Evolutionary conservation across 768 basidiomycete genomes (phyloP).

Genomic region (Lactifluus volemus): DNA sequence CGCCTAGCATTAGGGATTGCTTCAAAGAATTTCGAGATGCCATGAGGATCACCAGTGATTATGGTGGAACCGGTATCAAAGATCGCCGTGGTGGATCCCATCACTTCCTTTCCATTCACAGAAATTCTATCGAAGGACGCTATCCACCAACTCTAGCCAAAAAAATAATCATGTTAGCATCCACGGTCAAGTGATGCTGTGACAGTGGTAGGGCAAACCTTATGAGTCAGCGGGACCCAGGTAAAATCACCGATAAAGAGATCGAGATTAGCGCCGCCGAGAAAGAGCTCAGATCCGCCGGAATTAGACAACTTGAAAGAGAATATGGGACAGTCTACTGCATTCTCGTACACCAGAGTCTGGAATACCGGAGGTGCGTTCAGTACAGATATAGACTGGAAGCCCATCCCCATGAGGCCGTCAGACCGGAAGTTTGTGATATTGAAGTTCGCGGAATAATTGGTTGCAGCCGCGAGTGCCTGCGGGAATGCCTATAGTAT

Average conservation of each 20-base stretch:
- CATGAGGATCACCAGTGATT: conserved; percentile 20
- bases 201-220: background rate
- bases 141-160: conserved; percentile 9
- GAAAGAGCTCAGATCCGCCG: conserved; percentile 30
- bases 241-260: conserved; percentile 11
- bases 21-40: background rate
- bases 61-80: conserved; percentile 29
- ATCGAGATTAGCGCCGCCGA: conserved; percentile 13
- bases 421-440: conserved; percentile 27
- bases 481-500: conserved; percentile 23
- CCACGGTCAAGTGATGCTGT: too few relatives aligned
- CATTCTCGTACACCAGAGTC: conserved; percentile 33
- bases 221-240: background rate
- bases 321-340: conserved; percentile 32
- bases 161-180: too few relatives aligned
- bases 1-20: background rate
- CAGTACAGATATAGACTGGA: conserved; percentile 23
- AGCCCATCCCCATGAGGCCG: conserved; percentile 36
- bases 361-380: conserved; percentile 27
- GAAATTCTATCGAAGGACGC: conserved; percentile 22
- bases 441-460: conserved; percentile 29
- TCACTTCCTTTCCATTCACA: conserved; percentile 17
- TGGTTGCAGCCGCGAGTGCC: conserved; percentile 35
- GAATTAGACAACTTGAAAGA: conserved; percentile 35
- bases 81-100: conserved; percentile 17